A percentile compares a stretch with the other conserved stretches of the same genome.
These are phyloP conservation scores for Tricholoma furcatifolium DNA, from an alignment of 768 basidiomycete species.

Conservation along the genomic window DNA sequence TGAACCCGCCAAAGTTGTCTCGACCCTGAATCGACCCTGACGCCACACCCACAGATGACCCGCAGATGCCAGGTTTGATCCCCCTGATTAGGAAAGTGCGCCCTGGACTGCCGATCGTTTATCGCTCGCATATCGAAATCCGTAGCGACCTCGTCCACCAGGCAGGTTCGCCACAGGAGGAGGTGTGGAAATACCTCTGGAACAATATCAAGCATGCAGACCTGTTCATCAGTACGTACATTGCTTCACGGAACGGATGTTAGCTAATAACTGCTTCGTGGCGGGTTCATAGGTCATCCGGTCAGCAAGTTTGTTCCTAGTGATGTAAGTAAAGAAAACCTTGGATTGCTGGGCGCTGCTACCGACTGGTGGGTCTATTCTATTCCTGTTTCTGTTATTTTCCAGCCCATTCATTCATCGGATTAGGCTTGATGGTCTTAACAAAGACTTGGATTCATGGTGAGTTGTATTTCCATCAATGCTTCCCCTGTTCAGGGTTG, in stretches of 20 bases:
- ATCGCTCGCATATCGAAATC: slow-evolving; percentile 95
- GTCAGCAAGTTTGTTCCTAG: slow-evolving; percentile 93
- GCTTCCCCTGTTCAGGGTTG: neutral
- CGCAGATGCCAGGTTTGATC: slow-evolving; percentile 94
- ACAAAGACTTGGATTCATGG: slow-evolving; percentile 81
- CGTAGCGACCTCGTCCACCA: slow-evolving; percentile 84
- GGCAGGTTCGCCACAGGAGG: slow-evolving; percentile 79
- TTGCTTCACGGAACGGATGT: neutral
- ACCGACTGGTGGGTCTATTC: slow-evolving; percentile 69
- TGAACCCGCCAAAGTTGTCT: neutral
- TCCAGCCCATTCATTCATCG: neutral
- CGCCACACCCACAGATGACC: slow-evolving; percentile 57
- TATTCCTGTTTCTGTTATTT: neutral
- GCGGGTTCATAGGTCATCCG: slow-evolving; percentile 60
- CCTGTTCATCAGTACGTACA: slow-evolving; percentile 75
- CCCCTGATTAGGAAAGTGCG: slow-evolving; percentile 85
- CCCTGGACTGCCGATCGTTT: slow-evolving; percentile 86
- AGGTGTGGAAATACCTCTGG: slow-evolving; percentile 95
- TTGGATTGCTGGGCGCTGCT: slow-evolving; percentile 76
- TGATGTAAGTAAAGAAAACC: slow-evolving; percentile 71
- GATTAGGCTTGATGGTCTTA: slow-evolving; percentile 84
- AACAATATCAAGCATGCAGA: slow-evolving; percentile 88
- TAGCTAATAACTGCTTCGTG: neutral
- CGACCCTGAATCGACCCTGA: neutral
- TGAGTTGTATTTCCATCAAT: slow-evolving; percentile 15